phyloP scores from a whole-genome alignment of 2,329 filamentous ascomycete genomes.

The Monilinia fructicola region DNA sequence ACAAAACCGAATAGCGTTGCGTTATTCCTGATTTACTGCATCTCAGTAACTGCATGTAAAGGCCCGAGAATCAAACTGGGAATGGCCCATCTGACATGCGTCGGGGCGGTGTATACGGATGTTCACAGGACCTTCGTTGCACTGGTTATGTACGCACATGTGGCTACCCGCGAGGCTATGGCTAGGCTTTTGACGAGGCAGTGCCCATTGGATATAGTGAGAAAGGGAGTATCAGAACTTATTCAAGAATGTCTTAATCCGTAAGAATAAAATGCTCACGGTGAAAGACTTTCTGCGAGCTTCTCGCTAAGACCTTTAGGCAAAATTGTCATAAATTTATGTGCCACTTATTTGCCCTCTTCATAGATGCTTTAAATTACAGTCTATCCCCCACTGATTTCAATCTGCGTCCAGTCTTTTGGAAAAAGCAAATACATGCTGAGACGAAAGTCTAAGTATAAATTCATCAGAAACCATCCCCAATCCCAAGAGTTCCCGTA shows the following conservation, averaged over 20 bases:
- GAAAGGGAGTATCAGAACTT: background rate
- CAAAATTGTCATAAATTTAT: background rate
- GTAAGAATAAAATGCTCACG: background rate
- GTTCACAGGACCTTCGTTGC: background rate
- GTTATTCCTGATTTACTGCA: too few relatives aligned
- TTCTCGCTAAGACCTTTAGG: background rate
- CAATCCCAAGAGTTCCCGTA: background rate
- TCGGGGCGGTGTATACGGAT: background rate
- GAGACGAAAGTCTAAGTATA: background rate
- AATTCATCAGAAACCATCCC: background rate
- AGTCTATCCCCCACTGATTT: too few relatives aligned
- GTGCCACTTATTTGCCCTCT: background rate
- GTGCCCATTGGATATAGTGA: background rate
- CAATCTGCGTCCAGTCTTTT: background rate
- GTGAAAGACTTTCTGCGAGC: background rate
- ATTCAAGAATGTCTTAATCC: background rate
- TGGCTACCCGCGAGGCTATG: background rate
- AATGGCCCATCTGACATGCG: too few relatives aligned
- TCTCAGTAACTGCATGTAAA: background rate
- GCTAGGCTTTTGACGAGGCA: background rate
- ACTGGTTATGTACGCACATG: background rate
- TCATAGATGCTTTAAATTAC: background rate
- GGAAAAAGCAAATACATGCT: background rate
- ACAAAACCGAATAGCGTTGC: background rate
- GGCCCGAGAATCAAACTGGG: background rate